Conservation (phyloP, 2,329 filamentous ascomycete genomes). For the Ambrosiella cleistominuta region DNA sequence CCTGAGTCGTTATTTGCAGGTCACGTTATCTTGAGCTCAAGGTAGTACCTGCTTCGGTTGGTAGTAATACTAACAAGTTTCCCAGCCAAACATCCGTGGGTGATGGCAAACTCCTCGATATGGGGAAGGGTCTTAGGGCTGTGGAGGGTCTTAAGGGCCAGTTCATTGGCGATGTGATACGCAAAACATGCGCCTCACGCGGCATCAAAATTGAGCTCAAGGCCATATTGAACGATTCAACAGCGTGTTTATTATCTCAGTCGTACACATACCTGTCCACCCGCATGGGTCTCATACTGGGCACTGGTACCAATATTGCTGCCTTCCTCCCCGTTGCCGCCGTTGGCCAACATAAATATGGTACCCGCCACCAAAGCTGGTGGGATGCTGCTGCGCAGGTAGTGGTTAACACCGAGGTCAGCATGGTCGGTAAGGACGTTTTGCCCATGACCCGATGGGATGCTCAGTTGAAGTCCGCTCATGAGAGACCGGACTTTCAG, state of each 20-base stretch:
- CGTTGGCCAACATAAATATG: slow-evolving; percentile 39
- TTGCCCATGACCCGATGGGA: slow-evolving; percentile 48
- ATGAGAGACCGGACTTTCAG: slow-evolving; percentile 41
- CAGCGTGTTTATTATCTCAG: slow-evolving; percentile 47
- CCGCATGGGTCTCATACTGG: slow-evolving; percentile 46
- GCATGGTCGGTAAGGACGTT: slow-evolving; percentile 45
- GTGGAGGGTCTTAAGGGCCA: slow-evolving; percentile 39
- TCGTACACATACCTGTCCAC: slow-evolving; percentile 42
- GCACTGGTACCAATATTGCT: slow-evolving; percentile 50
- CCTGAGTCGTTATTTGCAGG: not conserved
- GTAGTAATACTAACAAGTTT: slow-evolving; percentile 15
- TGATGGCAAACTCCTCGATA: slow-evolving; percentile 39
- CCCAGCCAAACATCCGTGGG: slow-evolving; percentile 44
- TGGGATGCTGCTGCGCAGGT: slow-evolving; percentile 41
- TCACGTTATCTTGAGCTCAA: not conserved
- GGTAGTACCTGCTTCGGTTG: not conserved
- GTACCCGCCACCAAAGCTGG: slow-evolving; percentile 35
- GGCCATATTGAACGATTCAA: slow-evolving; percentile 50
- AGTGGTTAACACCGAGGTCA: slow-evolving; percentile 49
- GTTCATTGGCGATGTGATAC: slow-evolving; percentile 41
- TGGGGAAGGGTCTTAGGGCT: slow-evolving; percentile 50
- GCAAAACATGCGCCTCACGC: slow-evolving; percentile 31
- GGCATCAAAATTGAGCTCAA: slow-evolving; percentile 37
- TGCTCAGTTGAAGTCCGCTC: slow-evolving; percentile 30
- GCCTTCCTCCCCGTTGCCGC: slow-evolving; percentile 42